A percentile compares a stretch with the other conserved stretches of the same genome.
Conservation (phyloP, 1,139 yeast species). For the Candida gigantensis region DNA sequence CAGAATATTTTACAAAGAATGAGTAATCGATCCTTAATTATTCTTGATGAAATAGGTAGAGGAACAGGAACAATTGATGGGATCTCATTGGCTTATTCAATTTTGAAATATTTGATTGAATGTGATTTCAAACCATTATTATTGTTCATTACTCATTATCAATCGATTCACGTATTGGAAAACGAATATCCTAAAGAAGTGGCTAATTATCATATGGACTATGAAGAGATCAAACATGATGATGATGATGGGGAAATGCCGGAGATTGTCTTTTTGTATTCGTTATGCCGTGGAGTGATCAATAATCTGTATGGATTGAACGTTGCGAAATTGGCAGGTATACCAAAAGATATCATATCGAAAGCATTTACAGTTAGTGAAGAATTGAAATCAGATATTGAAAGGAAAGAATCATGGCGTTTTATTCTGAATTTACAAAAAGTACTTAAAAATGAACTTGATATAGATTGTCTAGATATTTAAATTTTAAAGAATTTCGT, state of each 20-base stretch:
- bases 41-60: constrained; percentile 86
- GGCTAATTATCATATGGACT: constrained; percentile 76
- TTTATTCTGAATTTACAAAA: constrained; percentile 6
- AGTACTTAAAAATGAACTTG: constrained; percentile 5
- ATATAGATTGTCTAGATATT: constrained; percentile 12
- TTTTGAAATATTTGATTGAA: constrained; percentile 62
- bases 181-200: constrained; percentile 40
- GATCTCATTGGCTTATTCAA: constrained; percentile 78
- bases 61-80: constrained; percentile 93
- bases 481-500: constrained; percentile 26
- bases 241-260: constrained; percentile 33
- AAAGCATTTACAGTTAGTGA: constrained; percentile 52
- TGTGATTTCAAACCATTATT: constrained; percentile 52
- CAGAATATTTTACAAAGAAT: constrained; percentile 49
- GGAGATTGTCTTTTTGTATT: constrained; percentile 60
- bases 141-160: constrained; percentile 86
- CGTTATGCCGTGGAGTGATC: constrained; percentile 58
- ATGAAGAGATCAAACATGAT: constrained; percentile 41
- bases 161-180: constrained; percentile 62
- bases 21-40: constrained; percentile 54
- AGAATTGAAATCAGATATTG: constrained; percentile 34
- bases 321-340: constrained; percentile 71
- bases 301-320: constrained; percentile 74
- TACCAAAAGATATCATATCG: constrained; percentile 51
- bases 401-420: constrained; percentile 16